These are phyloP conservation scores for Peziza echinospora DNA, from an alignment of 495 filamentous ascomycete genomes.

Conservation along the genomic window DNA sequence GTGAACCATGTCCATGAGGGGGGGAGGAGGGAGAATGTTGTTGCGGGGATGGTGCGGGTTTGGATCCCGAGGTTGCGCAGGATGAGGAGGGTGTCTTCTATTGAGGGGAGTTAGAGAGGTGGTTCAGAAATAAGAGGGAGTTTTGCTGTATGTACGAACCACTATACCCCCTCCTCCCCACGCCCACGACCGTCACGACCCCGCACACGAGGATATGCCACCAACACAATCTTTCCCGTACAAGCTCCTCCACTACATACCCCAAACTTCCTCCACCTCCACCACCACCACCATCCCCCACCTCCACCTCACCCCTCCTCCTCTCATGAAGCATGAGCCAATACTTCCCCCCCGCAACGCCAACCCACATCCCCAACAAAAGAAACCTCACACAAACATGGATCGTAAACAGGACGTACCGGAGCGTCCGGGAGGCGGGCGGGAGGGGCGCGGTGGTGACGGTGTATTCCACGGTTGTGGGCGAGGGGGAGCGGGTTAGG, in stretches of 20 bases:
- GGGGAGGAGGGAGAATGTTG: neutral
- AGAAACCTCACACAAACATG: neutral
- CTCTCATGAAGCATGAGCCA: too few relatives aligned
- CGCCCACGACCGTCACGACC: neutral
- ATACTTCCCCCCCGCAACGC: neutral
- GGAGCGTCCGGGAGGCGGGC: neutral
- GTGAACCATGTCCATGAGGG: neutral
- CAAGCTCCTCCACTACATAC: neutral
- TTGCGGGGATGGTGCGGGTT: conserved; percentile 33
- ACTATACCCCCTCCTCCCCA: neutral
- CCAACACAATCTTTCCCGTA: neutral
- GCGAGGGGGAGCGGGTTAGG: conserved; percentile 49
- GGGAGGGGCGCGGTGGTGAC: conserved; percentile 38
- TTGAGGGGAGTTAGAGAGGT: conserved; percentile 1
- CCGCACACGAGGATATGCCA: neutral
- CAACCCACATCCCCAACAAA: neutral
- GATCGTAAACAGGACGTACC: neutral
- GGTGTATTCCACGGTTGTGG: conserved; percentile 69
- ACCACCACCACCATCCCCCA: neutral
- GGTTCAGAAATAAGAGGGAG: too few relatives aligned
- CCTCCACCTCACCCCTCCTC: neutral
- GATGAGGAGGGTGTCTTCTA: conserved; percentile 70
- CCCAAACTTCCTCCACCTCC: neutral
- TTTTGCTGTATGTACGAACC: neutral
- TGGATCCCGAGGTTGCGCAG: conserved; percentile 82